Conservation (phyloP, 2,329 filamentous ascomycete species). For the Aspergillus intermedius region DNA sequence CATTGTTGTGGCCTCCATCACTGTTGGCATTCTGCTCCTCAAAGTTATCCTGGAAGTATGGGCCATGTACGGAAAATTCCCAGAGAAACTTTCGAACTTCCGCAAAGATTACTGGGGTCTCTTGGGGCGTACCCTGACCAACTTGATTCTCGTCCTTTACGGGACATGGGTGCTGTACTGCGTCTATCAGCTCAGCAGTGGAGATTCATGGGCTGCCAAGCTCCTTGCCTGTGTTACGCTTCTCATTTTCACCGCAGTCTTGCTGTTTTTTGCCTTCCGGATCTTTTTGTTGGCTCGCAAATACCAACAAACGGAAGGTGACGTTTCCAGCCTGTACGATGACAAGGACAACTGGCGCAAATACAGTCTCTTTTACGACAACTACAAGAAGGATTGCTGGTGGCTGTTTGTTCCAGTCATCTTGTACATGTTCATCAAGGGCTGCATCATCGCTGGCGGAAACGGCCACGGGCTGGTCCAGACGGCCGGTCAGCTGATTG, state of each 20-base stretch:
- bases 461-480: slow-evolving; percentile 82
- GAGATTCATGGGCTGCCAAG: slow-evolving; percentile 92
- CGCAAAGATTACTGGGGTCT: slow-evolving; percentile 95
- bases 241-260: slow-evolving; percentile 67
- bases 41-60: slow-evolving; percentile 88
- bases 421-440: slow-evolving; percentile 84
- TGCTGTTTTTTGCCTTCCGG: slow-evolving; percentile 77
- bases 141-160: slow-evolving; percentile 84
- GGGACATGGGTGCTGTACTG: slow-evolving; percentile 95
- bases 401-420: slow-evolving; percentile 92
- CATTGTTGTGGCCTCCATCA: slow-evolving; percentile 75
- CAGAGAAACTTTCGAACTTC: slow-evolving; percentile 71
- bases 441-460: slow-evolving; percentile 73
- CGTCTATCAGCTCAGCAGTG: slow-evolving; percentile 87
- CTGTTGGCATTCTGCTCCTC: slow-evolving; percentile 77
- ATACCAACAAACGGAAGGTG: slow-evolving; percentile 70
- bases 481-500: slow-evolving; percentile 68
- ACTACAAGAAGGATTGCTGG: slow-evolving; percentile 92
- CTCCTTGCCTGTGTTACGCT: slow-evolving; percentile 75
- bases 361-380: slow-evolving; percentile 96
- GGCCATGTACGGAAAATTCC: slow-evolving; percentile 84
- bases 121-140: slow-evolving; percentile 80
- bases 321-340: slow-evolving; percentile 68
- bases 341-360: slow-evolving; percentile 88
- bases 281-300: slow-evolving; percentile 71